Percentiles rank a stretch among this genome's conserved stretches.
phyloP scores from a whole-genome alignment of 2,329 filamentous ascomycete genomes.

The Chaetomium strumarium region DNA sequence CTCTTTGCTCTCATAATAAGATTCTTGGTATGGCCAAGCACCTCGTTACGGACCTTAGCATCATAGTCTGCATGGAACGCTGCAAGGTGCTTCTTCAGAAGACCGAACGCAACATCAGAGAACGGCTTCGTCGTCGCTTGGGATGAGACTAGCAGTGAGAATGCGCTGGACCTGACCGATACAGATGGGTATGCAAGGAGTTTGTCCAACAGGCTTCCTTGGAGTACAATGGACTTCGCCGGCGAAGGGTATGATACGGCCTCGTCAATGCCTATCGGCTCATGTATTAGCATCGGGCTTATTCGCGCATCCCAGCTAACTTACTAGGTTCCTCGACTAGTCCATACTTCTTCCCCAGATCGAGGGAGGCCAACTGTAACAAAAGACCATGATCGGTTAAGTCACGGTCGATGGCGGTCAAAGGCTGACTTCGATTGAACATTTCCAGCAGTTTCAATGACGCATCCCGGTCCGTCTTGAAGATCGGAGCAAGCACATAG shows the following conservation, averaged over 20 bases:
- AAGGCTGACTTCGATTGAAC: slow-evolving; percentile 41
- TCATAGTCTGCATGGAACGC: slow-evolving; percentile 79
- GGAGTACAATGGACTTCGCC: slow-evolving; percentile 29
- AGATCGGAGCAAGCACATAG: slow-evolving; percentile 57
- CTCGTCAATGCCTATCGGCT: slow-evolving; percentile 7
- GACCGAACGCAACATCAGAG: slow-evolving; percentile 52
- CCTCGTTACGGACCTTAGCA: slow-evolving; percentile 76
- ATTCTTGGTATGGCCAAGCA: slow-evolving; percentile 67
- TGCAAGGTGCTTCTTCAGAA: slow-evolving; percentile 60
- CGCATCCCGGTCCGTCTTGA: slow-evolving; percentile 50
- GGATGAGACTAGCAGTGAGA: slow-evolving; percentile 74
- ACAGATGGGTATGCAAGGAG: slow-evolving; percentile 53
- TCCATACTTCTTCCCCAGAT: slow-evolving; percentile 64
- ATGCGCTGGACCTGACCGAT: slow-evolving; percentile 68
- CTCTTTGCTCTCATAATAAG: slow-evolving; percentile 71
- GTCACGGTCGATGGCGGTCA: slow-evolving; percentile 12
- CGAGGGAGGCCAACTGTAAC: slow-evolving; percentile 60
- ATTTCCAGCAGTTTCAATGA: slow-evolving; percentile 53
- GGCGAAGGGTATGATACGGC: slow-evolving; percentile 17
- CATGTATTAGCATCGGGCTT: background rate
- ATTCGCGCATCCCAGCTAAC: slow-evolving; percentile 13
- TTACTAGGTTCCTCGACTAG: slow-evolving; percentile 62
- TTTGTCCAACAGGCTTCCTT: slow-evolving; percentile 41
- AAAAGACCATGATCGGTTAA: slow-evolving; percentile 18
- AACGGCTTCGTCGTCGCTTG: slow-evolving; percentile 70